Base-by-base conservation (phyloP, 495 filamentous ascomycete species). In the Arthonia radiata region DNA sequence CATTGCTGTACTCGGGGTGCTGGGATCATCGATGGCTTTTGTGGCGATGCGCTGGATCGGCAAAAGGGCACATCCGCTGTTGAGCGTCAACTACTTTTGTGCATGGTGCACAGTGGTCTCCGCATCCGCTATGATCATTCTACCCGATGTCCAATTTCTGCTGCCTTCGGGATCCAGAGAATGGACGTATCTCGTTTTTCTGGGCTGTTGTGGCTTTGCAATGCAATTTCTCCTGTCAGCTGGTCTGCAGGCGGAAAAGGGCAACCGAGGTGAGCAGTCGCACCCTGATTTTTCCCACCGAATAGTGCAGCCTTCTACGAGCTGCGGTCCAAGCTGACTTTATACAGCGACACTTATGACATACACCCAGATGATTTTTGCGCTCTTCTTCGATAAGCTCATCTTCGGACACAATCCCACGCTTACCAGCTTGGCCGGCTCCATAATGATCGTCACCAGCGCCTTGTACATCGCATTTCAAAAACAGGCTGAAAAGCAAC, bases 191-290 rank as follows among this genome's bases (percentile, higher is more conserved):
- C 19, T 22, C 19, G 11, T 22, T 11, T 22, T 22, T 11, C 19
- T 22, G 7, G 19, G 19, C 11, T 11, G 6, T 11, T 22, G 19
- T 22, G 19, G 19, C 19, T 22, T 22, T 11, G 19, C 19, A 22
- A 22, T 22, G 19, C 19, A 22, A 22, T 22, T 22, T 11, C 19
- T 22, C 19, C 19, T 22, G 7, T 22, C 19, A 22, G 19, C 19
- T 22, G 19, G 19, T 22, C 19, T 22, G 7, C 19, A 22, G 11
- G 7, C 6, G 7, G 19, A 22, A 11, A 22, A 22, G 11, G 11
- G 19, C 19, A 22, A 11, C 11, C 19, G 19, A 6, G n/a, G n/a
- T n/a, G n/a, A n/a, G n/a, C n/a, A n/a, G n/a, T n/a, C n/a, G n/a
- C n/a, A n/a, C n/a, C n/a, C n/a, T n/a, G n/a, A n/a, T n/a, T n/a